Conservation (phyloP, 257 asterid genomes). For the Plantago ovata region DNA sequence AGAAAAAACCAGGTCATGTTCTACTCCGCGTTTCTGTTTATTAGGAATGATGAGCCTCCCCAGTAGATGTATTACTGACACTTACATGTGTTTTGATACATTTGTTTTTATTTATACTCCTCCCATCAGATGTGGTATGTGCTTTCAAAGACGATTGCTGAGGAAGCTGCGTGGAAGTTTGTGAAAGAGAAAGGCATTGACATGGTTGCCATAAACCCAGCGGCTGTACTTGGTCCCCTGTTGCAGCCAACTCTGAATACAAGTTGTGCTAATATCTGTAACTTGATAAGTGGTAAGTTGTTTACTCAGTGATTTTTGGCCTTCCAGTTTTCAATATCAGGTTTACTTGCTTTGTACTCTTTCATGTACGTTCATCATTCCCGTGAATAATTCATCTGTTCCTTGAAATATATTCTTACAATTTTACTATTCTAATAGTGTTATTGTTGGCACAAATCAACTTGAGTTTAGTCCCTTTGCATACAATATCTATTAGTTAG, state of each 20-base stretch:
- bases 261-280: conserved; percentile 44
- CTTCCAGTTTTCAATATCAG: no score
- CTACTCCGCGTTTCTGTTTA: background rate
- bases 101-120: background rate
- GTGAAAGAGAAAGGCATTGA: conserved; percentile 54
- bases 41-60: background rate
- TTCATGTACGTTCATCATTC: background rate
- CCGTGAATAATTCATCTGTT: background rate
- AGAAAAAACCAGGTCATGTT: conserved; percentile 35
- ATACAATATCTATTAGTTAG: no score
- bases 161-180: conserved; percentile 70
- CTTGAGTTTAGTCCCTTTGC: background rate
- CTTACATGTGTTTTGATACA: background rate
- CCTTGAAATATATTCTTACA: background rate
- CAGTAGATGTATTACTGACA: background rate
- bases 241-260: conserved; percentile 68
- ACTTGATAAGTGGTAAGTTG: conserved; percentile 41
- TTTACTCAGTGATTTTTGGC: no score
- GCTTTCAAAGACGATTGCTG: conserved; percentile 68
- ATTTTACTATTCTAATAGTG: background rate
- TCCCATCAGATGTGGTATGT: conserved; percentile 61
- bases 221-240: conserved; percentile 63
- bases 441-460: no score
- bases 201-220: conserved; percentile 58
- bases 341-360: background rate